Evolutionary conservation across 192 early-diverging fungal genomes (phyloP), one percentile per base, ranked within the genome.

Genomic region (Rhizophlyctis rosea): DNA sequence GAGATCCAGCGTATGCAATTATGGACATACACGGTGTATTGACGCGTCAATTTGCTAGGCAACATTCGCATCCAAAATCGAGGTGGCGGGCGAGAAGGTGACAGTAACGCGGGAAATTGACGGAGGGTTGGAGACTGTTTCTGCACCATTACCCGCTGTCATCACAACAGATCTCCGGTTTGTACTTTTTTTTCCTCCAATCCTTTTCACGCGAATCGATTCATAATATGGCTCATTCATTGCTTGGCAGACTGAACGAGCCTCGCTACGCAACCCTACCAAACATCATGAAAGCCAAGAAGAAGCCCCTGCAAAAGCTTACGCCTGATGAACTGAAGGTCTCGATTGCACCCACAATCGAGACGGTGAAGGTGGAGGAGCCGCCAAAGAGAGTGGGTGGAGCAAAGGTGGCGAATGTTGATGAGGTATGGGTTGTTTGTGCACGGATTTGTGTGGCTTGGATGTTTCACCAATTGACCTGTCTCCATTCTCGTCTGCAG

Each of bases 241-340:
- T n/a, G 27, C 44, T 54, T 34, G 23, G 21, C 34, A 86, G 93
- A 24, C 81, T 99, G 59, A 99, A 98, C 80, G 87, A 88, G 70
- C 97, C 97, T 24, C 85, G 94, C 57, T 99, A 92, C 68, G 97
- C 92, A 16, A 94, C 97, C 36, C 82, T 99, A 51, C 79, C 92
- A 39, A 91, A 90, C 79, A 96, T 96, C 72, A 96, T 96, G 96
- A 99, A 99, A 85, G 96, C 96, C 54, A 99, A 96, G 83, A 97
- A 96, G 86, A 99, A 99, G 87, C 90, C 91, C 47, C 70, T 99
- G 59, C 73, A 75, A 54, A 91, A 88, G 71, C 47, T 90, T 25
- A 81, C 87, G 14, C 88, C 90, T 16, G 81, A 80, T 30, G 87
- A 93, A 47, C 79, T 97, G 25, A 87, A 82, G 32, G 87, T 99